These are phyloP conservation scores for Acanthamoeba triangularis DNA, from an alignment of 208 protist genomes.

Conservation along the genomic window DNA sequence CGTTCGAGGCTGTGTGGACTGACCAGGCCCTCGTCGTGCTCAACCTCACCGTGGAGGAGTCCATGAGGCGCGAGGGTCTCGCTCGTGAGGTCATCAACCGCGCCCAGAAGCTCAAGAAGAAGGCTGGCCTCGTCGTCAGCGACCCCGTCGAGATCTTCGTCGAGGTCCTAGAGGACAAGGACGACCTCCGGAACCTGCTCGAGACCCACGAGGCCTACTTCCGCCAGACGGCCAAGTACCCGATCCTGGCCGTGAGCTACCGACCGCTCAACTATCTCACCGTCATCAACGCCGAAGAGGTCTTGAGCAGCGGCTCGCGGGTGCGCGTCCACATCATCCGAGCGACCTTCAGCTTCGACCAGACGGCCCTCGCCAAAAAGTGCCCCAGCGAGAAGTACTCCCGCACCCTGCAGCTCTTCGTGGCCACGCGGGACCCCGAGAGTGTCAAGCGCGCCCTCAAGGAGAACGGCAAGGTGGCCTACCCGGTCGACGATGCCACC, in stretches of 20 bases:
- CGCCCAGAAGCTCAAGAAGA: constrained; percentile 98
- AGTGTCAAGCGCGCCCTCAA: background rate
- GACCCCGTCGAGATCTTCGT: constrained; percentile 41
- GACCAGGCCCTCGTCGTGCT: constrained; percentile 80
- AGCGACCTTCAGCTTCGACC: background rate
- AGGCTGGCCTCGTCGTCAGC: constrained; percentile 78
- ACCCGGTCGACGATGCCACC: background rate
- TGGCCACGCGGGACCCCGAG: background rate
- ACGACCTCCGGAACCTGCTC: background rate
- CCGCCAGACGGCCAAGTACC: background rate
- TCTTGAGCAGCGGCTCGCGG: background rate
- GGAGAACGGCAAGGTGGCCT: background rate
- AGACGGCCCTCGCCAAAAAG: background rate
- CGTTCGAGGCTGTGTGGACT: constrained; percentile 77
- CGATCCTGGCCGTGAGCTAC: background rate
- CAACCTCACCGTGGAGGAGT: constrained; percentile 89
- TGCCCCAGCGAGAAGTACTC: background rate
- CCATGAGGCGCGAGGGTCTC: constrained; percentile 94
- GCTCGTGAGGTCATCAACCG: constrained; percentile 96
- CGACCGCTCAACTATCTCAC: background rate
- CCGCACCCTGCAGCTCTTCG: constrained; percentile 7
- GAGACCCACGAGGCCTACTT: background rate
- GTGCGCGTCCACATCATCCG: constrained; percentile 17
- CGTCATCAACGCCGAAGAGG: background rate
- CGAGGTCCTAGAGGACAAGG: constrained; percentile 2